Evolutionary conservation across 495 filamentous ascomycete species (phyloP).

Genomic region (Lichenothelia convexa): DNA sequence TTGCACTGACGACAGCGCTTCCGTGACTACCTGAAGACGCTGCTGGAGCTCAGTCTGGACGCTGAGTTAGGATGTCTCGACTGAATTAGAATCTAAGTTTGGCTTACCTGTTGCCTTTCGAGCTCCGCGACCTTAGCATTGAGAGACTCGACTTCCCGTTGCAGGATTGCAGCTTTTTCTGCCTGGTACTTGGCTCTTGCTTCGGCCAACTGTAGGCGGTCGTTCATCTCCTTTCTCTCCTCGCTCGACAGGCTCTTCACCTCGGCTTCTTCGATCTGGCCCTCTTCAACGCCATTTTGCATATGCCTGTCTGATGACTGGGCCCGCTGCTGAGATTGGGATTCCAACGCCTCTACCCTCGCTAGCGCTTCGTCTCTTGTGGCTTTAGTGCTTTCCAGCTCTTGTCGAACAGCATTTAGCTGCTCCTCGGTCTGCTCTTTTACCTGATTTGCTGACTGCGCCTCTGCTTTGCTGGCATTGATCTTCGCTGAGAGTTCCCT

Average conservation of each 20-base stretch:
- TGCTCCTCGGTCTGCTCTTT: conserved; percentile 17
- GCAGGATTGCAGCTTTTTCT: conserved; percentile 16
- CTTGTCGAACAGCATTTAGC: conserved; percentile 15
- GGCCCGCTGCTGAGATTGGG: conserved; percentile 2
- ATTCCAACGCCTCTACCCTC: background rate
- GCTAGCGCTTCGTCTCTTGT: conserved; percentile 2
- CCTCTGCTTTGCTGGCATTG: conserved; percentile 29
- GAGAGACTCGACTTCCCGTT: conserved; percentile 9
- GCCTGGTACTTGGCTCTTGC: conserved; percentile 25
- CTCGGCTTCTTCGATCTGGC: conserved; percentile 15
- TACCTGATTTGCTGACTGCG: conserved; percentile 29
- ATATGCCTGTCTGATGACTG: conserved; percentile 12
- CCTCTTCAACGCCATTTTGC: conserved; percentile 16
- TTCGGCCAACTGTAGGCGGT: conserved; percentile 24
- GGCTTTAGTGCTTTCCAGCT: conserved; percentile 11
- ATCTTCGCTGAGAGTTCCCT: conserved; percentile 33
- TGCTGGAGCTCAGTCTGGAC: conserved; percentile 3
- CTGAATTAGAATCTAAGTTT: background rate
- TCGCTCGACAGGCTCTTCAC: conserved; percentile 6
- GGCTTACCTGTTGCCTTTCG: conserved; percentile 31
- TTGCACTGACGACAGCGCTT: conserved; percentile 1
- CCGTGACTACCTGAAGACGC: conserved; percentile 8
- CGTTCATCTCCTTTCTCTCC: conserved; percentile 13
- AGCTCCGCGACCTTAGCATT: conserved; percentile 22
- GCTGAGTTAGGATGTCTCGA: too few species aligned